Evolutionary conservation across 1,284 basidiomycete species (phyloP), one percentile per base, ranked within the genome.

Genomic region (Ceratobasidium sp.): DNA sequence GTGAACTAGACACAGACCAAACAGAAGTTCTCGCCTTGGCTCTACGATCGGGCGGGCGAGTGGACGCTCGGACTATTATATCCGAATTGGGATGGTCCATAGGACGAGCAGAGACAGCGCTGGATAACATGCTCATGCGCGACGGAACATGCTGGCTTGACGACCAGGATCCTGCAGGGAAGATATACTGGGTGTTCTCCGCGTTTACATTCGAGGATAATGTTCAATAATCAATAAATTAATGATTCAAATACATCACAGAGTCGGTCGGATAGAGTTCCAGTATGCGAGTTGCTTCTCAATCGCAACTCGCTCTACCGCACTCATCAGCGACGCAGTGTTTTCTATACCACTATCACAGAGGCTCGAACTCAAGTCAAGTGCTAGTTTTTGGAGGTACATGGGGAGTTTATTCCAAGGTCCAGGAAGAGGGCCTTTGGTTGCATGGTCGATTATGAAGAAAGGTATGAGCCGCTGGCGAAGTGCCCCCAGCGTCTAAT

Each of bases 81-180:
- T 46, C 39, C 2, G 78, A 83, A 36, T 80, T 94, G 21, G 89
- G 88, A 2, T 98, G 97, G 97, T 87, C 87, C 0, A 79, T 84
- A 45, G 90, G 92, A 21, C 84, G 96, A 32, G 91, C 93, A 0
- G 84, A 85, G 45, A 86, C 89, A 3, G 94, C 92, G 1, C 80
- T 99, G 77, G 91, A 95, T 75, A 95, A 96, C 76, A 96, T 97
- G 88, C 85, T 95, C 14, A 84, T 95, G 76, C 84, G 91, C 39
- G 96, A 98, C 76, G 97, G 96, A 0, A 83, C 97, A 50, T 95
- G 94, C 69, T 99, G 97, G 97, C 79, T 98, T 39, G 97, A 99
- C 79, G 90, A 92, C 48, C 93, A 96, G 80, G 92, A 91, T 75
- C 78, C 79, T 28, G 82, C 81, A 43, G 88, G 89, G 16, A 83